Conservation (phyloP, 257 asterid genomes). For the Cruciata laevipes region DNA sequence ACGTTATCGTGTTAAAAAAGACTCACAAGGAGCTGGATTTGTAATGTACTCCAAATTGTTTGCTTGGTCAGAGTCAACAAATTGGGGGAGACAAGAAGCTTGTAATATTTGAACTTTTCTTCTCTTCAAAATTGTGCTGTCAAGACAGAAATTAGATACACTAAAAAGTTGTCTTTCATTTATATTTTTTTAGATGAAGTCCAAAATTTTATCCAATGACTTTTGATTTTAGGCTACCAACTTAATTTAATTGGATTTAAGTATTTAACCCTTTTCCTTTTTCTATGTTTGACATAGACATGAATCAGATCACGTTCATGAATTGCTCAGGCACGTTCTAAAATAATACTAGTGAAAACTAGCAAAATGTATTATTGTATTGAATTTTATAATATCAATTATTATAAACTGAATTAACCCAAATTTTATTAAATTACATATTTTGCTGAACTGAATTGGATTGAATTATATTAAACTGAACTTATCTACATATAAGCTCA, state of each 20-base stretch:
- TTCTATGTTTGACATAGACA: background rate
- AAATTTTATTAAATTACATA: too few relatives aligned
- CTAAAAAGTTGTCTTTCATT: background rate
- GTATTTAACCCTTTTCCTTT: background rate
- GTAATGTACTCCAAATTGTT: background rate
- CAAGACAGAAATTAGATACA: background rate
- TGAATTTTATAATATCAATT: too few relatives aligned
- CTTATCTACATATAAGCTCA: too few relatives aligned
- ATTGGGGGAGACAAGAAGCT: background rate
- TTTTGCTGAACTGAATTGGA: too few relatives aligned
- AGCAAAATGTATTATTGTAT: too few relatives aligned
- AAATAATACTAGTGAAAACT: too few relatives aligned
- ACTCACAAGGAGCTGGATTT: too few relatives aligned
- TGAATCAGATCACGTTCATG: background rate
- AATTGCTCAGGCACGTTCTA: too few relatives aligned
- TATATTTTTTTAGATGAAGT: background rate
- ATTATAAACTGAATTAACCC: too few relatives aligned
- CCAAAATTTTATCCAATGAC: background rate
- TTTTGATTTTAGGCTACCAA: background rate
- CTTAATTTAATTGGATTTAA: background rate
- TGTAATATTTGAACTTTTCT: background rate
- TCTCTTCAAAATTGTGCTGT: constrained; percentile 1
- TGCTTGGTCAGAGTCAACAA: background rate
- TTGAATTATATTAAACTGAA: too few relatives aligned
- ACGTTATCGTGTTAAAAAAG: too few relatives aligned